Evolutionary conservation across 805 yeast species (phyloP), one percentile per base, ranked within the genome.

Genomic region (Lipomyces spencermartinsiae): DNA sequence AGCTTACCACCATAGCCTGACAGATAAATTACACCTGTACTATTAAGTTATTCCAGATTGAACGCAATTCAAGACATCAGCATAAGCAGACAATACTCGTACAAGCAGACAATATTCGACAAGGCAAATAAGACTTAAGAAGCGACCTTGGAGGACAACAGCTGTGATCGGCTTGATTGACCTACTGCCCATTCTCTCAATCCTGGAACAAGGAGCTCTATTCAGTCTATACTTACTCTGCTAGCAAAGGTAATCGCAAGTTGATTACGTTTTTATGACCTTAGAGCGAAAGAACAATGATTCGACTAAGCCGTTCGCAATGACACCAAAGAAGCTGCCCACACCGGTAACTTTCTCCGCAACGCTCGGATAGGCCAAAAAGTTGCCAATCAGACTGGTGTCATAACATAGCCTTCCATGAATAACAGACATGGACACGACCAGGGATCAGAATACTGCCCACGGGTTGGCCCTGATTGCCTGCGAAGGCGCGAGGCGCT

Each of bases 401-500:
- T 83, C 86, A 74, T 82, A 84, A 83, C 86, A 74, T 82, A 84
- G 37, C 86, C 86, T 70, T 83, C 86, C 86, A 83, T 83, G 58
- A 34, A 83, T 73, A 66, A 84, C 75, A 39, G 83, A 81, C 5
- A 80, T 72, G 1, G 85, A 81, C 53, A 83, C 74, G 35, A 82
- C 74, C 19, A 83, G 67, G 2, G 86, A 81, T 87, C 87, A 84
- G 66, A 80, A 71, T 39, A 80, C 80, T 14, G 86, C 86, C 65
- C 76, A 78, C 19, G 85, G 85, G 73, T 82, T 8, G 10, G 37
- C 10, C 10, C 10, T 34, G 10, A 34, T 34, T 7, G 37, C 37
- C 37, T 34, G 10, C 6, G 4, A 4, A 34, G 29, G 29, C 29
- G 29, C 2, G 1, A 25, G 29, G 29, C 3, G 29, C 29, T 25